Percentiles rank a stretch among this genome's conserved stretches.
Evolutionary conservation across 2,329 filamentous ascomycete species (phyloP).

Genomic region (Beauveria caledonica): DNA sequence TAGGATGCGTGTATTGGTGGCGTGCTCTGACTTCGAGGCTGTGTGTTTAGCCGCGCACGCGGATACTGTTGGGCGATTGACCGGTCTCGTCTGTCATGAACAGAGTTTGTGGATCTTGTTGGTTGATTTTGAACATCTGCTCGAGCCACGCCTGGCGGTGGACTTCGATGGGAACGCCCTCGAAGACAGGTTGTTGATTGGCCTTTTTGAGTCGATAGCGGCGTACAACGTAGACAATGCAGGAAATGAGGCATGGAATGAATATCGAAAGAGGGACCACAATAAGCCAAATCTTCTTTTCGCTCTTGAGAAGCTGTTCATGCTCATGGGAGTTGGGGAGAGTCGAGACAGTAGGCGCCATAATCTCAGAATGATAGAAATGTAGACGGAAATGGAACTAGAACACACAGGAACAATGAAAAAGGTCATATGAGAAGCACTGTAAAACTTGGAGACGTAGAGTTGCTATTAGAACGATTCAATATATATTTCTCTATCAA

Average conservation of each 20-base stretch:
- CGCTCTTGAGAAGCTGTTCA: not conserved
- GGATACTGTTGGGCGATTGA: not conserved
- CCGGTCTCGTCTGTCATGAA: not conserved
- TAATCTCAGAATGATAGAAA: not conserved
- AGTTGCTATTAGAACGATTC: not conserved
- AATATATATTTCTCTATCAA: not conserved
- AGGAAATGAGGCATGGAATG: not conserved
- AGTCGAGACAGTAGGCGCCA: not conserved
- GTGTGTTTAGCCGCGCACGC: not conserved
- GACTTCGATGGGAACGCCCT: not conserved
- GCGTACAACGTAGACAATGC: not conserved
- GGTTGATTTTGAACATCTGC: not conserved
- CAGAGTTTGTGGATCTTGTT: not conserved
- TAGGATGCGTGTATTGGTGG: not conserved
- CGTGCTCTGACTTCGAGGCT: conserved; percentile 2
- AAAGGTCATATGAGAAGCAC: not conserved
- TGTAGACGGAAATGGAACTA: not conserved
- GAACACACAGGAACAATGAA: not conserved
- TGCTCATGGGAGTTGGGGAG: not conserved
- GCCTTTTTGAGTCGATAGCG: not conserved
- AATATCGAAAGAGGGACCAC: not conserved
- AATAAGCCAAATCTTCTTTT: conserved; percentile 1
- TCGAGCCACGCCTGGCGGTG: not conserved
- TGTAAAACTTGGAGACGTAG: not conserved
- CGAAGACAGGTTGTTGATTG: not conserved